phyloP scores from a whole-genome alignment of 495 filamentous ascomycete genomes.

The Daldinia bambusicola region DNA sequence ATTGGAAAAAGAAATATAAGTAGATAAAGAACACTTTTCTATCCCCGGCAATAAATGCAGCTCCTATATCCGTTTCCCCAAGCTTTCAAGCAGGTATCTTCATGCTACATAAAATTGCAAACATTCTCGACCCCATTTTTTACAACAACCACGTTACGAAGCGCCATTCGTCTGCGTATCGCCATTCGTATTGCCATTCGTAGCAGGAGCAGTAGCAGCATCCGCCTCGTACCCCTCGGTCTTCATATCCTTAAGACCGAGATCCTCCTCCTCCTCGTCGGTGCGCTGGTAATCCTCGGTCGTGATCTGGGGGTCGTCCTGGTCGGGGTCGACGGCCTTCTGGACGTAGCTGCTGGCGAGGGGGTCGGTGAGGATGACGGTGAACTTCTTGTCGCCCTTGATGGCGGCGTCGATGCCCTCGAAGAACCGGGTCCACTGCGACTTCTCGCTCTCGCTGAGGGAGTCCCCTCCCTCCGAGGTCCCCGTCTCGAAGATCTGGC shows the following conservation, averaged over 20 bases:
- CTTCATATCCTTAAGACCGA: conserved; percentile 93
- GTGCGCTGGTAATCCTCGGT: conserved; percentile 89
- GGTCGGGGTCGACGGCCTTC: conserved; percentile 74
- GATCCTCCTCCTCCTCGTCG: conserved; percentile 88
- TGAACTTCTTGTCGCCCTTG: conserved; percentile 81
- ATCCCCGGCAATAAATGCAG: conserved; percentile 4
- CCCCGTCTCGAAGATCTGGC: conserved; percentile 83
- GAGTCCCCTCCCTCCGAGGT: conserved; percentile 73
- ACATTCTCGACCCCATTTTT: neutral
- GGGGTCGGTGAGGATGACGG: conserved; percentile 87
- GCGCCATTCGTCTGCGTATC: conserved; percentile 18
- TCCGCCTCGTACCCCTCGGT: conserved; percentile 82
- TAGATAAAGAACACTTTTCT: conserved; percentile 20
- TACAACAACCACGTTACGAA: neutral
- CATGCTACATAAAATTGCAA: conserved; percentile 22
- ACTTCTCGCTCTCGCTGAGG: conserved; percentile 67
- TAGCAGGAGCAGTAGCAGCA: neutral
- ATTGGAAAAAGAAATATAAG: neutral
- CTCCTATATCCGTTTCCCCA: neutral
- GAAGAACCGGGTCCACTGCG: conserved; percentile 86
- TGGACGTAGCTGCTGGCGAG: conserved; percentile 93
- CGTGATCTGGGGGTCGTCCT: conserved; percentile 81
- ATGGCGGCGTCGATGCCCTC: conserved; percentile 77
- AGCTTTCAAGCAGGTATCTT: conserved; percentile 39
- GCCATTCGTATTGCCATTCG: conserved; percentile 32